Evolutionary conservation across 2,329 filamentous ascomycete genomes (phyloP).

Genomic region (Diplodia seriata): DNA sequence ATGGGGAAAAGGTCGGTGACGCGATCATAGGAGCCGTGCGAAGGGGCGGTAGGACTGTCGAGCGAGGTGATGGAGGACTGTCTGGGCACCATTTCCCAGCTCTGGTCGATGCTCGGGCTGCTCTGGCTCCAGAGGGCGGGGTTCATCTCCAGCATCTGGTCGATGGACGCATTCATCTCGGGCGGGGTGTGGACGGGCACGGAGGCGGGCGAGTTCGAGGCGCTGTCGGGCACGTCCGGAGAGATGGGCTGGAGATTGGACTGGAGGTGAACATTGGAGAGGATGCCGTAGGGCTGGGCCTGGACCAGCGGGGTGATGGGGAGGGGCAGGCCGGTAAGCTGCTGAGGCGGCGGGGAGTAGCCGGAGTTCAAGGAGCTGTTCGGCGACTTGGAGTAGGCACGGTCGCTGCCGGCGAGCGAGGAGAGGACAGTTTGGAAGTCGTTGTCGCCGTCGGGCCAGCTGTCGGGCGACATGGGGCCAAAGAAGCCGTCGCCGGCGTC

Average conservation of each 20-base stretch:
- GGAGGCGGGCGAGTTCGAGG: slow-evolving; percentile 31
- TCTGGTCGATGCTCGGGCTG: slow-evolving; percentile 29
- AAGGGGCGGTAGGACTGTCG: slow-evolving; percentile 25
- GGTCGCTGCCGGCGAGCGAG: slow-evolving; percentile 30
- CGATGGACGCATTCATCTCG: slow-evolving; percentile 32
- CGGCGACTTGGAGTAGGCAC: slow-evolving; percentile 31
- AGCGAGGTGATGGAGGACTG: slow-evolving; percentile 28
- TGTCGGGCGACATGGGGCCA: slow-evolving; percentile 31
- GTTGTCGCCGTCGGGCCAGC: slow-evolving; percentile 21
- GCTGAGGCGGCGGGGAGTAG: slow-evolving; percentile 28
- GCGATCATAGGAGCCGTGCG: slow-evolving; percentile 28
- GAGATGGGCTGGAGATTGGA: slow-evolving; percentile 14
- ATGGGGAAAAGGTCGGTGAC: slow-evolving; percentile 20
- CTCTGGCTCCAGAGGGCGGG: slow-evolving; percentile 24
- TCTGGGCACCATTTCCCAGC: slow-evolving; percentile 32
- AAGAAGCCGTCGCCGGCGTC: slow-evolving; percentile 29
- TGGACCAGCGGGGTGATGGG: slow-evolving; percentile 26
- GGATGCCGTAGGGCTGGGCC: slow-evolving; percentile 6
- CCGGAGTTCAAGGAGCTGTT: slow-evolving; percentile 28
- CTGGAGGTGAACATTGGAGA: slow-evolving; percentile 14
- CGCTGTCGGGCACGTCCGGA: slow-evolving; percentile 24
- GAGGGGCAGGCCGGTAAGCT: slow-evolving; percentile 24
- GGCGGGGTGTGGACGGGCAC: slow-evolving; percentile 30
- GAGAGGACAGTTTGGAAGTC: slow-evolving; percentile 21
- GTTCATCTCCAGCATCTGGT: slow-evolving; percentile 30